Base-by-base conservation (phyloP, 257 asterid species). In the Solanum stenotomum region DNA sequence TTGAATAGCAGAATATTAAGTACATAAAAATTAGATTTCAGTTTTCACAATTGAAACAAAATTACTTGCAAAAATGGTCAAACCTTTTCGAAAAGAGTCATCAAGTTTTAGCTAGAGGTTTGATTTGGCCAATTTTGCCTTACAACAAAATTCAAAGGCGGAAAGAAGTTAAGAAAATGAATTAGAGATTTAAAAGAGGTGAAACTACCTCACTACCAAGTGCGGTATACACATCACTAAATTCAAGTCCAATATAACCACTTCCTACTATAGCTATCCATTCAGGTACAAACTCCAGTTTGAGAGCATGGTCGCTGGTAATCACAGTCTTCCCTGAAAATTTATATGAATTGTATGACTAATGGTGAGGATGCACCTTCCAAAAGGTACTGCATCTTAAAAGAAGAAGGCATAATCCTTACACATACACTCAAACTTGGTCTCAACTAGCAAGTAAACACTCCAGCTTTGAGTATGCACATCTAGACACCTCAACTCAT, bases 221-320 rank as follows among this genome's bases (percentile, higher is more conserved):
- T 84, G 99, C 99, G 37, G 99, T 96, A 86, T 95, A 96, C 65
- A 96, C 99, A 90, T 96, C 99, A 91, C 99, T 96, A 91, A 96
- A 96, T 90, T 96, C 99, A 90, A 96, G 99, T 84, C 99, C 99
- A 90, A 96, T 96, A 90, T 96, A 96, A 87, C 99, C 99, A 94
- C 99, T 95, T 91, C 99, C 99, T 25, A 96, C 97, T 87, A 96
- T 95, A 84, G 99, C 99, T 92, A 96, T 95, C 99, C 99, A 96
- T 52, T 96, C 93, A 5, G 99, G 99, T 88, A 96, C 97, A 87
- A 87, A 91, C 89, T 96, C 98, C 91, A 96, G 89, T 91, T 96
- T 95, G 90, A 96, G 98, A 84, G 99, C 98, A 92, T 96, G 99
- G 87, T 96, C 99, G 14, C 99, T 96, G 87, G 99, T 96, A 87